Base-by-base conservation (phyloP, 345 rosid species). In the Raphanus raphanistrum region DNA sequence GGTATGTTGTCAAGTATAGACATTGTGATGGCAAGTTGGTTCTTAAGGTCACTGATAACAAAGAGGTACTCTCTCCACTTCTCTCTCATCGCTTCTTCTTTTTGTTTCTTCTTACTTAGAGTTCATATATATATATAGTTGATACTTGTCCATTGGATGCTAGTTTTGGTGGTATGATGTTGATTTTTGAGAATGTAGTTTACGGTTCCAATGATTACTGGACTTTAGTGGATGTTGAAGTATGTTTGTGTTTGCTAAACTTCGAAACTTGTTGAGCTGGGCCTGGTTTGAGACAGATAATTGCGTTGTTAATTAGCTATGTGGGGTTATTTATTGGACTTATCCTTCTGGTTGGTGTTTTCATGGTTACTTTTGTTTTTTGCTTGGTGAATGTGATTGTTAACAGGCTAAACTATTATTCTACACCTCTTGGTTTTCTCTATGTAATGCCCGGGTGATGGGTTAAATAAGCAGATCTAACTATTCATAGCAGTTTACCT, bases 11-110 rank as follows among this genome's bases (percentile, higher is more conserved):
- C 85, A 94, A 94, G 89, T 94, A 90, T 82, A 79, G 98, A 65
- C 97, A 92, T 74, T 89, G 97, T 25, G 97, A 94, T 4, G 97
- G 97, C 65, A 92, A 90, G 82, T 87, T 94, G 92, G 91, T 94
- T 84, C 95, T 94, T 82, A 95, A 92, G 87, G 99, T 95, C 82
- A 92, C 99, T 64, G 98, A 95, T 78, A 88, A 95, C 88, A 91
- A 86, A 81, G 92, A 95, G 96, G 98, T 35, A 35, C 48, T 6
- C 38, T 33, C 8, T 15, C 25, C 29, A 6, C 0, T 31, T 63
- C n/a, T 25, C 10, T 79, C 1, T 68, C 29, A 59, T 43, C n/a
- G 10, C 43, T 66, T 17, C 60, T 33, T 4, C 3, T 48, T 13
- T 10, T 62, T 58, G 8, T 61, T 41, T 69, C 8, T 70, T 62